Evolutionary conservation across 1,284 basidiomycete genomes (phyloP).

Genomic region (Sphagnurus paluster): DNA sequence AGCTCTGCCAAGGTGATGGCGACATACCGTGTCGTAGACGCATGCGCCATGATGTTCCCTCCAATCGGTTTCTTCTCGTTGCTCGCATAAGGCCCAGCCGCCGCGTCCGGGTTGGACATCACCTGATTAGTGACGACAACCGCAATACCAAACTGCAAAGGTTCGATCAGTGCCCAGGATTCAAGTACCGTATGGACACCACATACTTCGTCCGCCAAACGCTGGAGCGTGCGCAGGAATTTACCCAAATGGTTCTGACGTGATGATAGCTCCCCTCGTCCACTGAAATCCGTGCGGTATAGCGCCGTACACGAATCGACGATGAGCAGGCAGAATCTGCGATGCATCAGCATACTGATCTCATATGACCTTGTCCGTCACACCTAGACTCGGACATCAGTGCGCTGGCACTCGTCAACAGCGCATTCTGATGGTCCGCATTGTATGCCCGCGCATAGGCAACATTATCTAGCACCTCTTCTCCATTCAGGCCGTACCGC

Average conservation of each 20-base stretch:
- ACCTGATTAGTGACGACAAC: slow-evolving; percentile 99
- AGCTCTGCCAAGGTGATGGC: slow-evolving; percentile 7
- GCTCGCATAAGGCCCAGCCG: slow-evolving; percentile 83
- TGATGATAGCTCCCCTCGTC: slow-evolving; percentile 93
- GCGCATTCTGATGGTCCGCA: slow-evolving; percentile 93
- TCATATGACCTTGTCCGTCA: slow-evolving; percentile 17
- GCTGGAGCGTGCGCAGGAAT: slow-evolving; percentile 90
- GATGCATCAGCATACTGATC: slow-evolving; percentile 5
- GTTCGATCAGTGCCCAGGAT: slow-evolving; percentile 16
- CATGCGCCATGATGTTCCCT: slow-evolving; percentile 96
- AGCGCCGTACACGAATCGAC: slow-evolving; percentile 97
- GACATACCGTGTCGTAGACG: slow-evolving; percentile 84
- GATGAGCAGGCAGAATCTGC: slow-evolving; percentile 92
- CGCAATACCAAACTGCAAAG: slow-evolving; percentile 86
- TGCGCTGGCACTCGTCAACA: slow-evolving; percentile 91
- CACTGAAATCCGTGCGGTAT: slow-evolving; percentile 95
- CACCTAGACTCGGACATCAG: slow-evolving; percentile 97
- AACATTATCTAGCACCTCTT: slow-evolving; percentile 98
- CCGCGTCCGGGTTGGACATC: slow-evolving; percentile 95
- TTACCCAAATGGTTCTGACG: slow-evolving; percentile 98
- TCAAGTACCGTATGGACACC: slow-evolving; percentile 1
- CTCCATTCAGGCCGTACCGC: slow-evolving; percentile 92
- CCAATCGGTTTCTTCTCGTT: slow-evolving; percentile 99
- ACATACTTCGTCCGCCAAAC: slow-evolving; percentile 92
- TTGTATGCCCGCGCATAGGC: slow-evolving; percentile 99